These are phyloP conservation scores for Calonectria pauciramosa DNA, from an alignment of 2,329 filamentous ascomycete genomes.

Conservation along the genomic window DNA sequence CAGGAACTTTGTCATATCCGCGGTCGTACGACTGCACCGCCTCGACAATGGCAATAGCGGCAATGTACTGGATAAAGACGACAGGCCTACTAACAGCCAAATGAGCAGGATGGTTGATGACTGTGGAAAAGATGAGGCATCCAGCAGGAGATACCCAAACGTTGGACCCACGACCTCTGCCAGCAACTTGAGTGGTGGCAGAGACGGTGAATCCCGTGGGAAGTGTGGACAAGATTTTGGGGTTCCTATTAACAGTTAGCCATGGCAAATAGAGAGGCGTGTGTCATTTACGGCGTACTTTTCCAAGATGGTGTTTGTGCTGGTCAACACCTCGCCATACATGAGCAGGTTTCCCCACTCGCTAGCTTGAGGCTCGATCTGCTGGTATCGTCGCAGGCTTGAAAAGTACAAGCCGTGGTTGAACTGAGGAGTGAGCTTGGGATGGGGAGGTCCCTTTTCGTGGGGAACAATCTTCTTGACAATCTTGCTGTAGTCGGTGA, in stretches of 20 bases:
- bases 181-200: constrained; percentile 90
- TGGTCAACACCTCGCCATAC: constrained; percentile 93
- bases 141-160: constrained; percentile 95
- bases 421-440: constrained; percentile 85
- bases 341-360: constrained; percentile 84
- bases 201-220: constrained; percentile 90
- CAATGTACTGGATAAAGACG: constrained; percentile 94
- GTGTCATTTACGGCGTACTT: constrained; percentile 67
- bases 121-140: constrained; percentile 87
- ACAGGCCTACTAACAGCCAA: constrained; percentile 82
- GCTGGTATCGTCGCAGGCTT: constrained; percentile 77
- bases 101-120: constrained; percentile 85
- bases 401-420: constrained; percentile 85
- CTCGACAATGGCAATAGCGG: constrained; percentile 87
- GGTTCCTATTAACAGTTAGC: constrained; percentile 71
- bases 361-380: constrained; percentile 66
- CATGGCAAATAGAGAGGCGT: fast-evolving
- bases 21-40: constrained; percentile 84
- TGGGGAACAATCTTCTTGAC: constrained; percentile 83
- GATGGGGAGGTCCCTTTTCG: constrained; percentile 74
- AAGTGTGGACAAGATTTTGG: constrained; percentile 79
- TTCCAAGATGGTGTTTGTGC: constrained; percentile 93
- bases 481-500: constrained; percentile 81
- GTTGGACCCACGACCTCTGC: constrained; percentile 89
- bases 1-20: constrained; percentile 80